Evolutionary conservation across 2,329 filamentous ascomycete species (phyloP), one percentile per base, ranked within the genome.

Genomic region (Coniella vitis): DNA sequence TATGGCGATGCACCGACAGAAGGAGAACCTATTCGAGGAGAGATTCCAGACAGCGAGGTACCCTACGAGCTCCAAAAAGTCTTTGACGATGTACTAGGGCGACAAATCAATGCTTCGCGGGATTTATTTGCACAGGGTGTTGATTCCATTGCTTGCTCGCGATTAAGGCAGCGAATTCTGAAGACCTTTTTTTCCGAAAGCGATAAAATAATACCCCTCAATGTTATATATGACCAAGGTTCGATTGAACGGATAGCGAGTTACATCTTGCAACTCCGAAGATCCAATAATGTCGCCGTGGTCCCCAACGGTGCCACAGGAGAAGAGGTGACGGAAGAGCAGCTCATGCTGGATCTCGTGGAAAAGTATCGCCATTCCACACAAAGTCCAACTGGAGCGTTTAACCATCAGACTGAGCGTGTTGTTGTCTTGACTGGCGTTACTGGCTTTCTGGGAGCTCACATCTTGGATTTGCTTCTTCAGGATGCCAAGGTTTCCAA

Each of bases 71-170:
- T 79, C 1, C 47, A 49, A 0, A 56, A 56, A 0, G 61, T 65
- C 3, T 66, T 72, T 9, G 47, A 50, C 4, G 54, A 61, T 17
- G 57, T 67, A 1, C 44, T 66, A 3, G 66, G 63, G 0, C 52
- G 57, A 0, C 31, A 58, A 0, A 45, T 65, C 1, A 53, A 65
- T 10, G 48, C 68, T 1, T 61, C 72, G 7, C 64, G 68, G 2
- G 78, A 84, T 56, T 61, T 84, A 1, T 83, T 79, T 54, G 67
- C 69, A 0, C 73, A 74, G 53, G 79, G 80, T 0, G 71, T 84
- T 0, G 79, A 84, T 58, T 85, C 81, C 0, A 72, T 79, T 2
- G 70, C 73, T 0, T 76, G 73, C 45, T 73, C 79, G 51, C 74
- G 75, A 47, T 70, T 83, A 17, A 63, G 75, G 14, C 65, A 60